Evolutionary conservation across 1,284 basidiomycete species (phyloP), one percentile per base, ranked within the genome.

Genomic region (Mrakiaceae sp.): DNA sequence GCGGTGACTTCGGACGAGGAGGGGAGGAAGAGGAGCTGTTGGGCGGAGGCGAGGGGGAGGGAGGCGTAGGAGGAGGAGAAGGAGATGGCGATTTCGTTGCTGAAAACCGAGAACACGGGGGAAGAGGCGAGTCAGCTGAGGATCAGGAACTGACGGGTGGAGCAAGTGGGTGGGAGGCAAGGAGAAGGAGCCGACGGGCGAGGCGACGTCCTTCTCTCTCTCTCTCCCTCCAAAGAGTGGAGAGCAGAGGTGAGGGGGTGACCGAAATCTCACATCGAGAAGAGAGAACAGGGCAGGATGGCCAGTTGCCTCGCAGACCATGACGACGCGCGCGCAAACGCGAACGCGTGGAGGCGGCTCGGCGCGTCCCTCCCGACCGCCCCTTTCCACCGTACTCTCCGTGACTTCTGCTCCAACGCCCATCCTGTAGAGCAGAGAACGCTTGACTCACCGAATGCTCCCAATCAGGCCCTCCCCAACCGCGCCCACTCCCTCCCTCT

Each of bases 401-500:
- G 27, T 27, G 27, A 27, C 27, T 27, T 27, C 27, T 27, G 27
- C 27, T 27, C 27, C 27, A 27, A 27, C 27, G 27, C 27, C 27
- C 27, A 27, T 27, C 27, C 27, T 27, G 27, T 27, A 27, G 27
- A 27, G 12, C 43, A 50, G 14, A 61, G 39, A 56, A 10, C 10
- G 16, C 9, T 44, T 12, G 14, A 70, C 74, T 62, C 44, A 75
- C 75, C 75, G 69, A 68, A 77, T 74, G 44, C 74, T 76, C 10
- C 73, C 71, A 69, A 77, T 74, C 46, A 78, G 70, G 16, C 72
- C 68, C 64, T 76, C 76, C 0, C 76, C 70, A 44, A 78, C 66
- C 44, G 75, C 76, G 8, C 72, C 71, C 66, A 75, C 75, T 59
- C 77, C 76, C 67, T 75, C 63, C 64, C 62, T 66, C 53, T 94